phyloP scores from a whole-genome alignment of 257 asterid species.

The Verbena officinalis region DNA sequence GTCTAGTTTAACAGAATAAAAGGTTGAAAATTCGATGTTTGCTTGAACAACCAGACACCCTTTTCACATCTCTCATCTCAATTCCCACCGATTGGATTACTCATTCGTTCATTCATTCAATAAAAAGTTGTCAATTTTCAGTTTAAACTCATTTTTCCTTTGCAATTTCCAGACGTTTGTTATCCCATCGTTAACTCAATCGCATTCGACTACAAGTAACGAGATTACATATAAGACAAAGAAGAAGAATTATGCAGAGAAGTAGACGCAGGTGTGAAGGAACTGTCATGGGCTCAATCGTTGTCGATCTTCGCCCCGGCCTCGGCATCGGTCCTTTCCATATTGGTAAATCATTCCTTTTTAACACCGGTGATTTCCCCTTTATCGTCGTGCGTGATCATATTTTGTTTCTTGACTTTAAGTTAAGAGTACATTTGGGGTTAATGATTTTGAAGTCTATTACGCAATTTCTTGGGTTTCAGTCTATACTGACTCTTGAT shows the following conservation, averaged over 20 bases:
- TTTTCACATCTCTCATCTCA: not conserved
- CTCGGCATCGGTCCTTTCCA: conserved; percentile 72
- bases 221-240: not conserved
- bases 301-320: conserved; percentile 88
- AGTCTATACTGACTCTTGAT: not conserved
- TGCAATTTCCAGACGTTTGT: not conserved
- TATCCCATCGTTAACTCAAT: not conserved
- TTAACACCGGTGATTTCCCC: not conserved
- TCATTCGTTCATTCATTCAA: not conserved
- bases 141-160: not conserved
- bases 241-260: conserved; percentile 63
- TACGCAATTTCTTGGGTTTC: not conserved
- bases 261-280: conserved; percentile 81
- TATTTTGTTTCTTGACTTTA: not conserved
- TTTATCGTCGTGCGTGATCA: not conserved
- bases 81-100: not conserved
- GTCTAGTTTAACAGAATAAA: too few relatives aligned
- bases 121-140: not conserved
- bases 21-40: not conserved
- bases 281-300: conserved; percentile 79
- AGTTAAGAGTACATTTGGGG: not conserved
- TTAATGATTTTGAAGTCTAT: not conserved
- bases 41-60: not conserved
- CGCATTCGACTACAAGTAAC: not conserved
- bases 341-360: conserved; percentile 48